Evolutionary conservation across 257 asterid genomes (phyloP), one percentile per base, ranked within the genome.

Genomic region (Ocimum tenuiflorum): DNA sequence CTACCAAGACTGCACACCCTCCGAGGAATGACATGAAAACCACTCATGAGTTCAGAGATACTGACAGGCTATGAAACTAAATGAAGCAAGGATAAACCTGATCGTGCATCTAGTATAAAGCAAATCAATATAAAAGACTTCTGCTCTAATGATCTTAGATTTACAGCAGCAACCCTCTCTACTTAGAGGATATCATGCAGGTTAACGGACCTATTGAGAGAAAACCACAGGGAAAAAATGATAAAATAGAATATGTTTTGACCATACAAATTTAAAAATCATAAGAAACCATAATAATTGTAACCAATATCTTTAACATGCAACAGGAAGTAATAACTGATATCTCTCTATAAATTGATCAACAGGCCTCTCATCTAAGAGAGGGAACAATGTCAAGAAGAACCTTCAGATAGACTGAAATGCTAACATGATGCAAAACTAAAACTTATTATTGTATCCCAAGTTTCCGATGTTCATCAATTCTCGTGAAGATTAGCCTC

Each of bases 401-500:
- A 67, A 59, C 46, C 45, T 39, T 46, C 66, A 49, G 10, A 52
- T 23, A 5, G 17, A 15, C 38, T 22, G 65, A 50, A 65, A 55
- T n/a, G 43, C n/a, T 8, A 60, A 50, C 46, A 56, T 11, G 7
- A 56, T 27, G 3, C 41, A 27, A 54, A 33, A 47, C 53, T 31
- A 36, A 70, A 35, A 60, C 39, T 50, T 18, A 58, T 20, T 65
- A 3, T 45, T 1, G 13, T 23, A 12, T 45, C 69, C 42, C 64
- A 61, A 60, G 49, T 41, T 49, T 51, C 69, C 69, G 71, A 67
- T 35, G 45, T 66, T 31, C 24, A 35, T 49, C 23, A 13, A 33
- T 38, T 14, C 43, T 27, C 65, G 14, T 55, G 20, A 55, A 14
- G 61, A 55, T 14, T 52, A 29, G 36, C 15, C 12, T 14, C 23